A percentile compares a stretch with the other conserved stretches of the same genome.
These are phyloP conservation scores for Cenchrus purpureus DNA, from an alignment of 176 grass and related monocot species.

Conservation along the genomic window DNA sequence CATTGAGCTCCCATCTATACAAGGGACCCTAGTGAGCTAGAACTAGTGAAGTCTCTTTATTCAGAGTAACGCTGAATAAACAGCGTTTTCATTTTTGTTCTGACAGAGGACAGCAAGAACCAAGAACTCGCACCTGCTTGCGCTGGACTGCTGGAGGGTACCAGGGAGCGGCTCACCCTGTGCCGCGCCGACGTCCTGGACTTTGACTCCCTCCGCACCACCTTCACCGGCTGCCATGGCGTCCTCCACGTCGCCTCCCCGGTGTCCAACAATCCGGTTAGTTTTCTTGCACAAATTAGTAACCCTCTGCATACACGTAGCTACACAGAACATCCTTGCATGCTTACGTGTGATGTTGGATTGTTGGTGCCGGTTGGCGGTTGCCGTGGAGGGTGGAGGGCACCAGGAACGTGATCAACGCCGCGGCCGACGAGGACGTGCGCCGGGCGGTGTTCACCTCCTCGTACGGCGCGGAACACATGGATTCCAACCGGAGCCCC, in stretches of 20 bases:
- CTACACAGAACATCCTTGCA: too few relatives aligned
- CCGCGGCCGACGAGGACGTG: slow-evolving; percentile 35
- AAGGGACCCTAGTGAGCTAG: too few relatives aligned
- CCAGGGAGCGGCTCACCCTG: slow-evolving; percentile 39
- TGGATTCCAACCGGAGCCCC: slow-evolving; percentile 60
- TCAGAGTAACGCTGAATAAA: too few relatives aligned
- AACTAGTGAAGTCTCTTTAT: too few relatives aligned
- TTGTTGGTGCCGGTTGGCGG: too few relatives aligned
- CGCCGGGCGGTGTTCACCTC: slow-evolving; percentile 53
- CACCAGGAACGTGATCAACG: slow-evolving; percentile 45
- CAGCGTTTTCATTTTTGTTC: too few relatives aligned
- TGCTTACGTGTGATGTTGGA: too few relatives aligned
- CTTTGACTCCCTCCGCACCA: slow-evolving; percentile 15
- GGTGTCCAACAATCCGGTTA: slow-evolving; percentile 38
- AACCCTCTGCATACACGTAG: too few relatives aligned
- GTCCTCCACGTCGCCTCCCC: slow-evolving; percentile 66
- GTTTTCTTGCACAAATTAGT: neutral
- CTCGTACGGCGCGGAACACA: slow-evolving; percentile 62
- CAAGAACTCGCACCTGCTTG: slow-evolving; percentile 51
- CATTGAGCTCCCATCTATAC: too few relatives aligned
- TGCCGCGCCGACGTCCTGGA: slow-evolving; percentile 56
- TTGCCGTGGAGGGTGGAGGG: slow-evolving; percentile 33
- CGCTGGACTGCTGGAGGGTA: slow-evolving; percentile 13
- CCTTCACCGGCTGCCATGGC: slow-evolving; percentile 55
- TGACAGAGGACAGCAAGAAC: slow-evolving; percentile 48